Base-by-base conservation (phyloP, 2,329 filamentous ascomycete genomes). In the Phaeosphaeriaceae sp. region DNA sequence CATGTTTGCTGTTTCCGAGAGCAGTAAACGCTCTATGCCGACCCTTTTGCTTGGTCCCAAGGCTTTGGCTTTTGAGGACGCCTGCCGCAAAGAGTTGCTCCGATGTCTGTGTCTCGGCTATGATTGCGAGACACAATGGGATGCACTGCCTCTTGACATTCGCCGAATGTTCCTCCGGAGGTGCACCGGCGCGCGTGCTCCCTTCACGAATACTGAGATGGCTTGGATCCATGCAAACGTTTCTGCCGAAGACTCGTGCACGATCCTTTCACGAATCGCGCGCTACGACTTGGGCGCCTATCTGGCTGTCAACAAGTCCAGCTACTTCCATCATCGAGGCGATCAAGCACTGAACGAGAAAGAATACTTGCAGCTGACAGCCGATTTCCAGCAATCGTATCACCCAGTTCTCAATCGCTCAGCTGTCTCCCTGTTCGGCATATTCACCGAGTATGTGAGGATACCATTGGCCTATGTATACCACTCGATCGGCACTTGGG, bases 61-160 rank as follows among this genome's bases (percentile, higher is more conserved):
- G 30, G 60, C 68, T 1, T 46, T 54, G 2, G 60, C 56, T 2
- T 76, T 75, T 32, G 69, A 73, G 26, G 58, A 22, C 5, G 55
- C 59, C 1, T 70, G 78, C 43, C 80, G 79, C 52, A 80, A 76
- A 66, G 80, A 84, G n/a, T 68, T 84, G 1, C 69, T 86, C 15
- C 75, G 78, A 19, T 78, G 81, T 55, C 70, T 84, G 4, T 83
- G 82, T 50, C 69, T 86, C 23, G 83, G 83, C 0, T 78, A 84
- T 28, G 78, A 85, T 43, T 78, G 77, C 49, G 83, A 86, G 54
- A 78, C 77, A 10, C 76, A 84, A 28, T 86, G 84, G 84, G 84
- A 86, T 40, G 72, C 67, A 23, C 70, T 86, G 11, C 82, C 84
- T 2, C 67, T 77, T 17, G 74, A 79, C 8, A 79, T 85, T 55